Conservation (phyloP, 1,284 basidiomycete species). For the Naganishia sp. region DNA sequence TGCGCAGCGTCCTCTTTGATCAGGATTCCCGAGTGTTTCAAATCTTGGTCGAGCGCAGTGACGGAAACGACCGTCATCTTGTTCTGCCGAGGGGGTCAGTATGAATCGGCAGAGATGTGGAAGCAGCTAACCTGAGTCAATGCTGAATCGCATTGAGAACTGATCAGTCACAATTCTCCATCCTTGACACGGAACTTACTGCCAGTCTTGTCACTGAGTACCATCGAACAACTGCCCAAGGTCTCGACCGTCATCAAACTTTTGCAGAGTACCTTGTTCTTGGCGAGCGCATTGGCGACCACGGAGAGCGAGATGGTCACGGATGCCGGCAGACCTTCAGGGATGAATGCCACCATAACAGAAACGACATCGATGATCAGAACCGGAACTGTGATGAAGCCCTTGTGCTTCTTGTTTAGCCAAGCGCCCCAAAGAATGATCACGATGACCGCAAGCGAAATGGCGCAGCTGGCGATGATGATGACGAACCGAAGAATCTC, state of each 20-base stretch:
- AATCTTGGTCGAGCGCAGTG: conserved; percentile 55
- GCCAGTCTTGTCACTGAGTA: conserved; percentile 60
- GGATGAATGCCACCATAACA: conserved; percentile 64
- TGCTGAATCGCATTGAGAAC: neutral
- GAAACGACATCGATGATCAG: conserved; percentile 66
- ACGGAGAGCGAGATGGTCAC: conserved; percentile 61
- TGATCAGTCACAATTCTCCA: neutral
- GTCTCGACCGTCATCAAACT: conserved; percentile 65
- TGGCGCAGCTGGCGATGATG: conserved; percentile 58
- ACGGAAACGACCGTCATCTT: conserved; percentile 56
- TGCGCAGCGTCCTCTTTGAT: conserved; percentile 27
- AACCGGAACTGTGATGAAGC: conserved; percentile 61
- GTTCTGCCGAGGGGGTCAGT: conserved; percentile 53
- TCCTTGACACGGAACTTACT: conserved; percentile 39
- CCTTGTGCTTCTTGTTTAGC: conserved; percentile 56
- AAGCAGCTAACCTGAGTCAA: conserved; percentile 10
- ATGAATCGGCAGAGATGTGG: neutral
- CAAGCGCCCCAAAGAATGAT: conserved; percentile 64
- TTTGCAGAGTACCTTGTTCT: conserved; percentile 64
- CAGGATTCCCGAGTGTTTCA: conserved; percentile 43
- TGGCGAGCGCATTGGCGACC: conserved; percentile 60
- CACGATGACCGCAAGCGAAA: conserved; percentile 56
- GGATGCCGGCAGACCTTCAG: conserved; percentile 37
- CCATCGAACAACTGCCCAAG: conserved; percentile 59
- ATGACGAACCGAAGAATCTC: conserved; percentile 56